Evolutionary conservation across 768 basidiomycete genomes (phyloP), one percentile per base, ranked within the genome.

Genomic region (Lentinula raphanica): DNA sequence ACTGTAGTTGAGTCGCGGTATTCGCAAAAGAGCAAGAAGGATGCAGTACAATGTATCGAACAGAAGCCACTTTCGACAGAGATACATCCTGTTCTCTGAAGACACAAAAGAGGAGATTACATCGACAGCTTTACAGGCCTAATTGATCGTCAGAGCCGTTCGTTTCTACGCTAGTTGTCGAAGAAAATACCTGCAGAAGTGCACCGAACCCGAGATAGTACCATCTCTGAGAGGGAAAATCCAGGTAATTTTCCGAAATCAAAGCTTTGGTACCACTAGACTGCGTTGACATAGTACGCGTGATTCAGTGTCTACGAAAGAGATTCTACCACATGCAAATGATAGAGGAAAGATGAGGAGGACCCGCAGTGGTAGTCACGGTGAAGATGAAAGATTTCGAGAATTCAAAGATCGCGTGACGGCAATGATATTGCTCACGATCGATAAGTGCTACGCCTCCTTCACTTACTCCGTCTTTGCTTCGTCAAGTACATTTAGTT

Each of bases 101-200:
- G 79, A 72, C 39, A 80, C 70, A 59, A 87, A 68, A 55, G 82
- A 82, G 64, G 79, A 77, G 19, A 88, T 59, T 51, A 90, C 78
- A 68, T 94, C 90, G 58, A 90, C 71, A 2, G 84, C 55, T 76
- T 96, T 96, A 61, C 90, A 76, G 27, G 89, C 82, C 92, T 94
- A 23, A 27, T 53, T 56, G 17, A 50, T 64, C 42, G 65, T 46
- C 56, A 15, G 45, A 28, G 21, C 49, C n/a, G n/a, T n/a, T 12
- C 35, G 32, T 51, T 36, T 25, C 32, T 38, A 19, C 49, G 27
- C 9, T 25, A n/a, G 25, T 19, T 8, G 48, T 27, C 21, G 19
- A 25, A 12, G 28, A 50, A 29, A 49, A 40, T 79, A 89, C 92
- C 79, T 94, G 92, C 32, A 90, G 76, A 2, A 93, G 76, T 39